phyloP scores from a whole-genome alignment of 108 stramenopile genomes.

The Stephanodiscus triporus region DNA sequence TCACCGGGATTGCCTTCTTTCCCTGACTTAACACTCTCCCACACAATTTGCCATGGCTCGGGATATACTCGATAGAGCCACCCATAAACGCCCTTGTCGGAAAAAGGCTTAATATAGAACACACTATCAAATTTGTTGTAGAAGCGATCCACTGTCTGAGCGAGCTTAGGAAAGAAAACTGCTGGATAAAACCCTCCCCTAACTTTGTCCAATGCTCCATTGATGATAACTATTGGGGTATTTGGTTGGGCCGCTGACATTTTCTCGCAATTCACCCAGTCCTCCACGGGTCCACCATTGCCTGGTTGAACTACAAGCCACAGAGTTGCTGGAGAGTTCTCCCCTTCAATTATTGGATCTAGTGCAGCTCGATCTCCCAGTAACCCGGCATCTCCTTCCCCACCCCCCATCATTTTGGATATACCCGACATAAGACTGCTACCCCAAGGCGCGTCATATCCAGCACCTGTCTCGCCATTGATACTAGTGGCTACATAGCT shows the following conservation, averaged over 20 bases:
- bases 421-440: constrained; percentile 67
- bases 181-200: constrained; percentile 82
- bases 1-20: constrained; percentile 39
- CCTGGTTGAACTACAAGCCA: constrained; percentile 83
- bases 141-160: constrained; percentile 71
- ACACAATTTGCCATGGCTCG: constrained; percentile 81
- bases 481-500: constrained; percentile 36
- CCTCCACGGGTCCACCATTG: constrained; percentile 89
- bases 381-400: constrained; percentile 63
- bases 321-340: constrained; percentile 42
- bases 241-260: constrained; percentile 22
- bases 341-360: constrained; percentile 53
- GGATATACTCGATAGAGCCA: constrained; percentile 76
- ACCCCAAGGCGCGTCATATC: constrained; percentile 83
- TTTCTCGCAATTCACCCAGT: constrained; percentile 87
- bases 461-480: constrained; percentile 1
- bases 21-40: constrained; percentile 53
- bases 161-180: constrained; percentile 82
- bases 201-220: constrained; percentile 90
- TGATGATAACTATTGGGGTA: constrained; percentile 62
- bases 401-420: constrained; percentile 61
- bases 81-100: constrained; percentile 71
- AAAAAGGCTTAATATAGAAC: constrained; percentile 73
- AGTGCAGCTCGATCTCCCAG: constrained; percentile 65
- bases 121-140: constrained; percentile 68